These are phyloP conservation scores for Alternaria ethzedia DNA, from an alignment of 2,329 filamentous ascomycete genomes.

Conservation along the genomic window DNA sequence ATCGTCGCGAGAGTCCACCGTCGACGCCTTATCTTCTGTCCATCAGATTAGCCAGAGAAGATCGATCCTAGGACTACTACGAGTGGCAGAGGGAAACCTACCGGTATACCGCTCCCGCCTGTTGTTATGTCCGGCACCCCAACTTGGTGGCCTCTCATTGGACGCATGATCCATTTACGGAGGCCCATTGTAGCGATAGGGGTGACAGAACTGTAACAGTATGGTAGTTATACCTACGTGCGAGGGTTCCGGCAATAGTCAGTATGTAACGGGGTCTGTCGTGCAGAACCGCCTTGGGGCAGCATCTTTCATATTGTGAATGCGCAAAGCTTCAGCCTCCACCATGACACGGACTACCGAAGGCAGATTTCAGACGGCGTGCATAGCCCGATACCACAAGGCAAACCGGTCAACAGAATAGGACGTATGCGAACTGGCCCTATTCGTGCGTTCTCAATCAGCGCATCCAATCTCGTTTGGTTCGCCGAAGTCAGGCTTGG, in stretches of 20 bases:
- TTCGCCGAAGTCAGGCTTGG: conserved; percentile 11
- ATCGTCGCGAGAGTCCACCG: conserved; percentile 44
- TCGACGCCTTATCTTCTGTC: conserved; percentile 32
- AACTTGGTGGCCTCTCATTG: conserved; percentile 37
- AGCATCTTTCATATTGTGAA: conserved; percentile 18
- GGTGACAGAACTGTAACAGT: background rate
- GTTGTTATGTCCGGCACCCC: conserved; percentile 41
- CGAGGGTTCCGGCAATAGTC: background rate
- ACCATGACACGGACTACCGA: background rate
- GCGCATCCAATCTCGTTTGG: conserved; percentile 1
- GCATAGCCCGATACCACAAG: conserved; percentile 10
- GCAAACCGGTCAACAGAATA: conserved; percentile 24
- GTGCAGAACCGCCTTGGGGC: conserved; percentile 5
- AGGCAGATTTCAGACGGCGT: background rate
- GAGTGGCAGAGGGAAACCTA: conserved; percentile 14
- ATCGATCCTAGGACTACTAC: background rate
- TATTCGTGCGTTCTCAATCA: background rate
- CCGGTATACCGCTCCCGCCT: conserved; percentile 41
- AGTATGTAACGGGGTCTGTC: conserved; percentile 1
- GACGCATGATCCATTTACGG: conserved; percentile 40
- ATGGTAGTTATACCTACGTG: background rate
- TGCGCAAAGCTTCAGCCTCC: conserved; percentile 26
- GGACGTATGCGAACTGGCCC: background rate
- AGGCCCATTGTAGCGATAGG: conserved; percentile 28
- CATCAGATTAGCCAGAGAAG: background rate